phyloP scores from a whole-genome alignment of 176 grass and related monocot species.

The Oryza coarctata region DNA sequence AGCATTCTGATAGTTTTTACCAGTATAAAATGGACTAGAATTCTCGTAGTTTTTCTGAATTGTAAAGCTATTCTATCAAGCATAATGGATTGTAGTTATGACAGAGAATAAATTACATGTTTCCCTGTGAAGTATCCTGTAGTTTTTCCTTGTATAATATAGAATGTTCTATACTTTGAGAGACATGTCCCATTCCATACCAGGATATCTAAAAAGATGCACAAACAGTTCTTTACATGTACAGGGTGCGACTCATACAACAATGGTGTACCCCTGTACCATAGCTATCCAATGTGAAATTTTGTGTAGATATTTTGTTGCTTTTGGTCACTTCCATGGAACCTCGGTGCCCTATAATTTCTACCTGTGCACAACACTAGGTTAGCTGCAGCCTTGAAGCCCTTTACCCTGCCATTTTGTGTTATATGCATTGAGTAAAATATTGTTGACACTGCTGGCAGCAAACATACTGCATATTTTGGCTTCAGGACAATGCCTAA shows the following conservation, averaged over 20 bases:
- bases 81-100: neutral
- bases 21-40: neutral
- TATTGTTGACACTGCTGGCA: neutral
- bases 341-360: neutral
- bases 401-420: neutral
- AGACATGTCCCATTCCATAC: neutral
- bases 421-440: neutral
- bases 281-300: neutral
- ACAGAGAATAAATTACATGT: neutral
- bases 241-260: neutral
- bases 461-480: neutral
- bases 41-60: neutral
- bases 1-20: neutral
- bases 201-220: neutral
- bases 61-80: no score
- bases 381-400: neutral
- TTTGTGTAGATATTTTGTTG: neutral
- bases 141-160: constrained; percentile 15
- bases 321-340: neutral
- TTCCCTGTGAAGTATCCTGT: neutral
- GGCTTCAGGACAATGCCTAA: neutral
- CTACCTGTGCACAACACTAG: neutral
- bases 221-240: neutral
- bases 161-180: neutral
- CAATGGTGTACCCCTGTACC: neutral